Evolutionary conservation across 2,329 filamentous ascomycete genomes (phyloP).

Genomic region (Trichophyton benhamiae): DNA sequence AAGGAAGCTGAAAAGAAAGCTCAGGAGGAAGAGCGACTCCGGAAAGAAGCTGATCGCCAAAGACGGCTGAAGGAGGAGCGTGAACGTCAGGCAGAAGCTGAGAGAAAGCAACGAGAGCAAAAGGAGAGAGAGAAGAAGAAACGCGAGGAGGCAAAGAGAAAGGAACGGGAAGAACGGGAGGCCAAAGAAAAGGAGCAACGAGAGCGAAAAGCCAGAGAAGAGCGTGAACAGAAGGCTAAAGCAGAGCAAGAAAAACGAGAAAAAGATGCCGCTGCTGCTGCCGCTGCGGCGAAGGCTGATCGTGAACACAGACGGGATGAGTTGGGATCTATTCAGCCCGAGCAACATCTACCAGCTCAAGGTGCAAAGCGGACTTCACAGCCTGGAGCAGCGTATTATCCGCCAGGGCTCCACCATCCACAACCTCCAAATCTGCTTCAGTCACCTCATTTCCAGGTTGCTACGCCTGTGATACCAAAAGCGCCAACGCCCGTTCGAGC

Average conservation of each 20-base stretch:
- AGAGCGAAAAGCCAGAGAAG: constrained; percentile 52
- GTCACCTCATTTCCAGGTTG: constrained; percentile 68
- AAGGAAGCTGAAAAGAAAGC: constrained; percentile 82
- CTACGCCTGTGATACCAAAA: constrained; percentile 72
- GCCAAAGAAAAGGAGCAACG: constrained; percentile 61
- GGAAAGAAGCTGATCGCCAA: constrained; percentile 75
- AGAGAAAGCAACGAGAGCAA: constrained; percentile 68
- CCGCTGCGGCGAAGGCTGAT: constrained; percentile 32
- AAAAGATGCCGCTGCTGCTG: constrained; percentile 26
- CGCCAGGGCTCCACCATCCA: constrained; percentile 42
- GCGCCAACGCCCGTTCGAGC: constrained; percentile 65
- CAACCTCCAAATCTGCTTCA: constrained; percentile 45
- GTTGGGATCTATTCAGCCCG: constrained; percentile 14
- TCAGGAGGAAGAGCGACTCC: constrained; percentile 73
- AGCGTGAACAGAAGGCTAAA: constrained; percentile 45
- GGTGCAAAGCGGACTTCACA: constrained; percentile 47
- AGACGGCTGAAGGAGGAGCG: constrained; percentile 70
- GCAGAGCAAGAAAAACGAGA: constrained; percentile 39
- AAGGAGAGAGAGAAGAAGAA: constrained; percentile 73
- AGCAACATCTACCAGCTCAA: constrained; percentile 11
- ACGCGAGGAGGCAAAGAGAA: constrained; percentile 58
- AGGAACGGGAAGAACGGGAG: constrained; percentile 52
- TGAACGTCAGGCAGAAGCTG: constrained; percentile 70
- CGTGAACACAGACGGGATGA: constrained; percentile 38
- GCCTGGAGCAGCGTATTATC: constrained; percentile 40